phyloP scores from a whole-genome alignment of 2,329 filamentous ascomycete species.

The Xylariomycetidae sp. region DNA sequence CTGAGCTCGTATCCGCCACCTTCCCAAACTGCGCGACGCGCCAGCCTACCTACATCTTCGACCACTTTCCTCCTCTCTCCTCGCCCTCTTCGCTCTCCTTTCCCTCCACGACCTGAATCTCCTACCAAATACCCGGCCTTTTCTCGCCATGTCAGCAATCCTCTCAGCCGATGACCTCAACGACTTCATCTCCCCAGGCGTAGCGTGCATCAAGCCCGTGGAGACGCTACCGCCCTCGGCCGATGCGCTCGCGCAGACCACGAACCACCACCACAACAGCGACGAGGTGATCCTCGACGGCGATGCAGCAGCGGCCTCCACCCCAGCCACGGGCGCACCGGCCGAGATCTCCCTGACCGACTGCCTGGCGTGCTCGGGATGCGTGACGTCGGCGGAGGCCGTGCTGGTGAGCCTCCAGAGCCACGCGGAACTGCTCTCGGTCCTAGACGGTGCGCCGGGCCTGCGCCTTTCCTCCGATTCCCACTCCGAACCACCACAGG shows the following conservation, averaged over 20 bases:
- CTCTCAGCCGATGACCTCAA: slow-evolving; percentile 95
- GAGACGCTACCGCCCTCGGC: slow-evolving; percentile 74
- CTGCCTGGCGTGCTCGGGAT: slow-evolving; percentile 94
- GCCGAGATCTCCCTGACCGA: slow-evolving; percentile 95
- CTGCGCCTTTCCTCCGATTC: slow-evolving; percentile 28
- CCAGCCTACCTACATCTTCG: no score
- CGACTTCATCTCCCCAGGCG: slow-evolving; percentile 96
- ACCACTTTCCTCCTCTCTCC: slow-evolving; percentile 2
- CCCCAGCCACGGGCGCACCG: slow-evolving; percentile 52
- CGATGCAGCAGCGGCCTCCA: slow-evolving; percentile 40
- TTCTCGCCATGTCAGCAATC: slow-evolving; percentile 79
- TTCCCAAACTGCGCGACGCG: no score
- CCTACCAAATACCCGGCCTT: neutral
- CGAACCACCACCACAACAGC: slow-evolving; percentile 57
- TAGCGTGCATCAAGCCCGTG: slow-evolving; percentile 96
- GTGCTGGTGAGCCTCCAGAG: slow-evolving; percentile 94
- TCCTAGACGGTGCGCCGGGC: slow-evolving; percentile 63
- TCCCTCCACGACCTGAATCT: no score
- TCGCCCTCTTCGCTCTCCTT: neutral
- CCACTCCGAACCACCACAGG: slow-evolving; percentile 29
- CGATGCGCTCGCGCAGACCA: slow-evolving; percentile 27
- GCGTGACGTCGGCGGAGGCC: slow-evolving; percentile 94
- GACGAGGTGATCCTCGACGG: slow-evolving; percentile 97
- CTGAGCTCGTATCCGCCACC: no score
- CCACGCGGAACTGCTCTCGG: slow-evolving; percentile 81